Base-by-base conservation (phyloP, 169 alveolate genomes). In the Cryptosporidium muris region DNA sequence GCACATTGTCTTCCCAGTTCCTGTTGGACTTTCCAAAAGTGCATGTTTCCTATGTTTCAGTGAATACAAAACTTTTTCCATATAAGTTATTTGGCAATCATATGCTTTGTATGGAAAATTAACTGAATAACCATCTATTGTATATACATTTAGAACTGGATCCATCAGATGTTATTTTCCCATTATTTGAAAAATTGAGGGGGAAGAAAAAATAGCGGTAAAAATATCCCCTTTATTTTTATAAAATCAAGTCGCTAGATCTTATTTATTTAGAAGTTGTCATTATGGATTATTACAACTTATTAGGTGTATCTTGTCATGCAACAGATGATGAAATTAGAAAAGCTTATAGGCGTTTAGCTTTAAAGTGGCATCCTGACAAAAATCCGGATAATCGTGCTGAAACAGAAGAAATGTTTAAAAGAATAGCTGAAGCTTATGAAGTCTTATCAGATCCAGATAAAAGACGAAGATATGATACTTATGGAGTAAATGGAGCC, bases 1-100 rank as follows among this genome's bases (percentile, higher is more conserved):
- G 64, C 97, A 92, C 48, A 96, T 52, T 16, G 99, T 96, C 82
- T 97, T 97, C 2, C 99, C 99, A 36, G 99, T 97, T 9, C 99
- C 99, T 4, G 99, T 97, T 4, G 99, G 99, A 1, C 98, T 94
- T 90, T 96, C 99, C 16, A 97, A 82, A 52, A 95, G 93, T 14
- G 97, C 99, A 82, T 96, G 94, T 51, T 94, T 64, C 11, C 90
- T 90, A 48, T 88, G 63, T 65, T 89, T 67, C 11, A 94, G 82
- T 45, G 96, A 88, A 82, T 93, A 89, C 2, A 93, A 89, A 6
- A 95, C 96, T 42, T 90, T 80, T 82, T 90, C 81, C 95, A 94
- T 94, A 64, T 91, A 92, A 38, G 90, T 68, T 67, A 63, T 80
- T 88, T 95, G 95, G 81, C 94, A 80, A 16, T 88, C 80, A 90